Evolutionary conservation across 805 yeast genomes (phyloP).

Genomic region (Candida sakaeoensis): DNA sequence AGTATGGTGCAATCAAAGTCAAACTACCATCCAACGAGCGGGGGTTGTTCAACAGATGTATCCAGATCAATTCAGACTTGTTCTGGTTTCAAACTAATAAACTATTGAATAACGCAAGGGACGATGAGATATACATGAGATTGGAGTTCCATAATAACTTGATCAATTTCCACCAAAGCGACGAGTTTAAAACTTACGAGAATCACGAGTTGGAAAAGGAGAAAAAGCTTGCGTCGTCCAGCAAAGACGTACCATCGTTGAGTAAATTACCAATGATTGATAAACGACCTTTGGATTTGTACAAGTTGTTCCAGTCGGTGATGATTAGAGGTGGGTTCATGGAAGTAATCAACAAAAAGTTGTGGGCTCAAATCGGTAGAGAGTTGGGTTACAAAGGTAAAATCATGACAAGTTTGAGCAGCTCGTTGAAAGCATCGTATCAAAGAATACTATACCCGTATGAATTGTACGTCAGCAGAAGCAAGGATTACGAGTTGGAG

Average conservation of each 20-base stretch:
- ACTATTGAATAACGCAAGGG: conserved; percentile 43
- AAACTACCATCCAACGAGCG: conserved; percentile 48
- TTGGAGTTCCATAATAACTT: conserved; percentile 47
- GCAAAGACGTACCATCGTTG: conserved; percentile 13
- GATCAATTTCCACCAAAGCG: conserved; percentile 34
- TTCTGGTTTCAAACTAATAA: conserved; percentile 51
- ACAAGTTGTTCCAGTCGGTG: conserved; percentile 54
- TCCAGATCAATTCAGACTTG: conserved; percentile 40
- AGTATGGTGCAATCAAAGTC: conserved; percentile 74
- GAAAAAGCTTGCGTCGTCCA: not conserved
- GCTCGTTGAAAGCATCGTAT: conserved; percentile 61
- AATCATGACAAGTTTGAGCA: conserved; percentile 66
- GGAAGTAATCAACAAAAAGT: conserved; percentile 57
- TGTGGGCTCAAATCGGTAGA: conserved; percentile 82
- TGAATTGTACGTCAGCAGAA: conserved; percentile 15
- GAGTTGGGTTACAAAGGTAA: conserved; percentile 75
- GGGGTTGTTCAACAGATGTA: conserved; percentile 16
- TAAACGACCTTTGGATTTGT: conserved; percentile 62
- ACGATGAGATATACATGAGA: conserved; percentile 41
- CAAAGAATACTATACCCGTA: conserved; percentile 37
- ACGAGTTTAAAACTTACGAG: conserved; percentile 6
- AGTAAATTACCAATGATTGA: conserved; percentile 62
- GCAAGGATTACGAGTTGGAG: not conserved
- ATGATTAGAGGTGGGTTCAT: conserved; percentile 63
- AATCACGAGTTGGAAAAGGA: conserved; percentile 1